These are phyloP conservation scores for Trichoderma oligosporum DNA, from an alignment of 2,329 filamentous ascomycete species.

Conservation along the genomic window DNA sequence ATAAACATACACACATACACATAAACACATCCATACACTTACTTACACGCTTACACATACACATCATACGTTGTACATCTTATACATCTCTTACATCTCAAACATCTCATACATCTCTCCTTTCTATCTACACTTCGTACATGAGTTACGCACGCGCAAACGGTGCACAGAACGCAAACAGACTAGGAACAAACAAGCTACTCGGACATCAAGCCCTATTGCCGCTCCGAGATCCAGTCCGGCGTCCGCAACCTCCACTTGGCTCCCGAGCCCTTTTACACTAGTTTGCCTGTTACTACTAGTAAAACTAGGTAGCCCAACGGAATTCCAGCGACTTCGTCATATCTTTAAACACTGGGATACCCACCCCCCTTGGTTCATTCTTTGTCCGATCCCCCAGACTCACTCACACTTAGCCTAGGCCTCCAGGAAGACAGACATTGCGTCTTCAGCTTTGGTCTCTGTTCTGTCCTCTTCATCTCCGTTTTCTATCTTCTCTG, in stretches of 20 bases:
- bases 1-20: not conserved
- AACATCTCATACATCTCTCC: not conserved
- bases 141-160: not conserved
- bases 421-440: constrained; percentile 1
- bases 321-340: constrained; percentile 9
- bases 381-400: constrained; percentile 3
- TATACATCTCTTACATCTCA: too few relatives aligned
- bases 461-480: not conserved
- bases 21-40: not conserved
- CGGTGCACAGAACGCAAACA: not conserved
- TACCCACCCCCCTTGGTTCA: not conserved
- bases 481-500: not conserved
- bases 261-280: constrained; percentile 15
- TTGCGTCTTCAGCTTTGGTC: too few relatives aligned
- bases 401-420: constrained; percentile 4
- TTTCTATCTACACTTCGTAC: not conserved
- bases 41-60: not conserved
- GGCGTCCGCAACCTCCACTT: constrained; percentile 13
- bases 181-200: not conserved
- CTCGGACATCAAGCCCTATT: constrained; percentile 15
- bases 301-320: not conserved
- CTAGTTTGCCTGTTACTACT: constrained; percentile 6
- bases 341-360: not conserved
- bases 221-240: constrained; percentile 14
- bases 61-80: too few relatives aligned